Evolutionary conservation across 768 basidiomycete species (phyloP), one percentile per base, ranked within the genome.

Genomic region (Hemileccinum impolitum): DNA sequence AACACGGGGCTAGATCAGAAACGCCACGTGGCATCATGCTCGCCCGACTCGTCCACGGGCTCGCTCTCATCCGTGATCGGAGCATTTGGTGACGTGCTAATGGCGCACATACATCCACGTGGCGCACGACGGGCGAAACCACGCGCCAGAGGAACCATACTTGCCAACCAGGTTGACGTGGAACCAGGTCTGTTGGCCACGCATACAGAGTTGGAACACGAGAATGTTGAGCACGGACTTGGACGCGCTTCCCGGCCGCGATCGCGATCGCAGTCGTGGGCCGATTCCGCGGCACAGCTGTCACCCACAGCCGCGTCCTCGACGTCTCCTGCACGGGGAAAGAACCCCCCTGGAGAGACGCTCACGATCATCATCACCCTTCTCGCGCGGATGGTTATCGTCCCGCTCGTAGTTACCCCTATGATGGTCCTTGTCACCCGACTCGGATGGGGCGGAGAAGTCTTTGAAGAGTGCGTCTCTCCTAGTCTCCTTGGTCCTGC

Each of bases 331-430:
- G 21, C 13, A 10, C 43, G 19, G 13, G 21, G n/a, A 42, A 25
- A 64, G 64, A 48, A 31, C 23, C 50, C 46, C 3, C 73, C 75
- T 1, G 91, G 91, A 3, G 93, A 96, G 75, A 82, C 84, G 25
- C 81, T 76, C 63, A 94, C 94, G 3, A 82, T 97, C 14, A 63
- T 85, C n/a, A 78, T 97, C 13, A 80, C 91, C 3, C 80, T 97
- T n/a, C 35, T 85, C 13, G 78, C 87, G 38, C 72, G 94, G 56
- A 97, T 97, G 95, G 63, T 97, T 25, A 63, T 98, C 53, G 87
- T 89, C 6, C 94, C 94, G 1, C 37, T 85, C 39, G 37, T 93
- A 3, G 69, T 95, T n/a, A n/a, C n/a, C n/a, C n/a, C n/a, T 0
- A 50, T 93, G 8, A 76, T 97, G 62, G 79, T 80, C 11, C 53